Percentiles rank a stretch among this genome's conserved stretches.
Evolutionary conservation across 768 basidiomycete genomes (phyloP).

Genomic region (Kwoniella sp.): DNA sequence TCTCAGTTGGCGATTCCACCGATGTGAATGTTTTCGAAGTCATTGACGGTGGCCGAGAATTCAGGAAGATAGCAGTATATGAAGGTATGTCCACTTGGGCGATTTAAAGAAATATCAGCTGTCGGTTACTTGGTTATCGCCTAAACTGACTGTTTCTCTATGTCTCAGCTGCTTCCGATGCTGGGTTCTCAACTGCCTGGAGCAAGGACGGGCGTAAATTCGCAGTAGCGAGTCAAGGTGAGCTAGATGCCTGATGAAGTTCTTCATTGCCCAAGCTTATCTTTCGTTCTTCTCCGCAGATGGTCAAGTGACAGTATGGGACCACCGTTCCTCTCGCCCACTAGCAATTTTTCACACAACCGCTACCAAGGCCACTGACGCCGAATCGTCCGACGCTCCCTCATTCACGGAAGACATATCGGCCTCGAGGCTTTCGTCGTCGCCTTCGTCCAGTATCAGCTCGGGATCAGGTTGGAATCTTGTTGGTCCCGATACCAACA

Average conservation of each 20-base stretch:
- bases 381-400: constrained; percentile 7
- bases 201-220: constrained; percentile 55
- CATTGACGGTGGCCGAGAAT: constrained; percentile 63
- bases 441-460: constrained; percentile 5
- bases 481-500: constrained; percentile 15
- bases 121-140: no score
- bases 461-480: constrained; percentile 11
- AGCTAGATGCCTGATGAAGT: no score
- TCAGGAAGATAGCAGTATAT: constrained; percentile 70
- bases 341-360: constrained; percentile 48
- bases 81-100: constrained; percentile 40
- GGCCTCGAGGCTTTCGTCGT: constrained; percentile 9
- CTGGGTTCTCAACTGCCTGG: constrained; percentile 54
- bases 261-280: no score
- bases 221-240: constrained; percentile 54
- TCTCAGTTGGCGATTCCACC: constrained; percentile 88
- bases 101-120: no score
- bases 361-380: constrained; percentile 26
- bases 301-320: constrained; percentile 55
- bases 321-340: constrained; percentile 53
- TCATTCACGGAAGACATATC: constrained; percentile 34
- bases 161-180: constrained; percentile 46
- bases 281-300: constrained; percentile 25
- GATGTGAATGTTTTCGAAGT: constrained; percentile 81
- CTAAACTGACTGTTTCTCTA: neutral